These are phyloP conservation scores for Saxophila tyrrhenica DNA, from an alignment of 495 filamentous ascomycete species.

Conservation along the genomic window DNA sequence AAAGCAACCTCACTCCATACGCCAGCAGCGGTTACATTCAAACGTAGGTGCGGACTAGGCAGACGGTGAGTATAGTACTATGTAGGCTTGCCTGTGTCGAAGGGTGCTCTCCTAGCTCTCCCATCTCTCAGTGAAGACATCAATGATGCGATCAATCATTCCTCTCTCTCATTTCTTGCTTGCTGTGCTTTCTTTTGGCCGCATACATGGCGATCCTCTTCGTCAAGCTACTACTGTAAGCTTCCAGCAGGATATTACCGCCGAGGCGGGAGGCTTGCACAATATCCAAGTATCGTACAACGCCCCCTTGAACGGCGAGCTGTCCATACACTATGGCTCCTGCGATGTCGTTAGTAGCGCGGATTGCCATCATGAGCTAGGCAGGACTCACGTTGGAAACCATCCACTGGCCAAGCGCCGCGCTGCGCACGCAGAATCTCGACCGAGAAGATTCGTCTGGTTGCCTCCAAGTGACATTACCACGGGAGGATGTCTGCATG, in stretches of 20 bases:
- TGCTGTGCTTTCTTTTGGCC: neutral
- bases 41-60: too few relatives aligned
- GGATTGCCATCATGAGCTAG: slow-evolving; percentile 14
- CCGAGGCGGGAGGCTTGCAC: slow-evolving; percentile 14
- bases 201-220: neutral
- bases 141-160: too few relatives aligned
- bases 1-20: neutral
- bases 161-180: too few relatives aligned
- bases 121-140: too few relatives aligned
- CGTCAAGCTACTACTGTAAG: neutral
- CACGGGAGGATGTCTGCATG: slow-evolving; percentile 41
- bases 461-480: slow-evolving; percentile 36
- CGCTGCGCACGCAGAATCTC: neutral
- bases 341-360: slow-evolving; percentile 2
- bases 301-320: slow-evolving; percentile 13
- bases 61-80: too few relatives aligned
- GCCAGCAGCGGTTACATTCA: too few relatives aligned
- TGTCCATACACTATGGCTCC: slow-evolving; percentile 19
- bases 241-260: neutral
- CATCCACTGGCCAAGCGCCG: slow-evolving; percentile 17
- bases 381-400: slow-evolving; percentile 13
- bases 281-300: slow-evolving; percentile 15
- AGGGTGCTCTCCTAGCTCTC: too few relatives aligned
- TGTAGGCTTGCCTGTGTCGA: too few relatives aligned
- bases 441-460: slow-evolving; percentile 37